Evolutionary conservation across 495 filamentous ascomycete species (phyloP), one percentile per base, ranked within the genome.

Genomic region (Evernia prunastri): DNA sequence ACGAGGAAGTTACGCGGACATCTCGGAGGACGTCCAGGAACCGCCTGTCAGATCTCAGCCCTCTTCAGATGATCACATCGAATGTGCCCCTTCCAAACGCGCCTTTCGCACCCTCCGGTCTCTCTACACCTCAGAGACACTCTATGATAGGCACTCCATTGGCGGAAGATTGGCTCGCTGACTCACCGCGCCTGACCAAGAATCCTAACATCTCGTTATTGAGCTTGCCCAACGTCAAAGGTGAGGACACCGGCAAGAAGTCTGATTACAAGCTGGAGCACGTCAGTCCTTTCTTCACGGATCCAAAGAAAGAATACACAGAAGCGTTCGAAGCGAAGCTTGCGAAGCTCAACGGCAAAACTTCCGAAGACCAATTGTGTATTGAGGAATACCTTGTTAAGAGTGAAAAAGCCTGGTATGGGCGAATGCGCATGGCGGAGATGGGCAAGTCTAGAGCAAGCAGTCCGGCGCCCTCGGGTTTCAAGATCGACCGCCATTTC

Each of bases 231-330:
- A 18, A 79, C 85, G 6, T 72, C 81, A 6, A 75, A 79, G 35
- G 81, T 54, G 51, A 54, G 29, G 51, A 54, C 29, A 54, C 27
- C 33, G 51, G 81, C 58, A 74, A 80, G 57, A 77, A 77, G 45
- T 54, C 51, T 20, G 78, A 85, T 66, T 83, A 82, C 67, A 76
- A 80, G 68, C 78, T 87, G 35, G 84, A 88, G 64, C 81, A 86
- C 66, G 82, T 87, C 23, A 81, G 86, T 63, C 85, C 84, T 29
- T 85, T 82, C 76, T 89, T 89, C 74, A 87, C 81, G 17, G 86
- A 89, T 69, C 77, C 80, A 4, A 81, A 77, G 39, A 83, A 83
- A 17, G 68, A 79, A 36, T 88, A 83, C 72, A 81, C 81, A 35
- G 71, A 77, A 31, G 74, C 74, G 47, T 89, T 87, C 63, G 79